phyloP scores from a whole-genome alignment of 495 filamentous ascomycete species.

The Elasticomyces elasticus region DNA sequence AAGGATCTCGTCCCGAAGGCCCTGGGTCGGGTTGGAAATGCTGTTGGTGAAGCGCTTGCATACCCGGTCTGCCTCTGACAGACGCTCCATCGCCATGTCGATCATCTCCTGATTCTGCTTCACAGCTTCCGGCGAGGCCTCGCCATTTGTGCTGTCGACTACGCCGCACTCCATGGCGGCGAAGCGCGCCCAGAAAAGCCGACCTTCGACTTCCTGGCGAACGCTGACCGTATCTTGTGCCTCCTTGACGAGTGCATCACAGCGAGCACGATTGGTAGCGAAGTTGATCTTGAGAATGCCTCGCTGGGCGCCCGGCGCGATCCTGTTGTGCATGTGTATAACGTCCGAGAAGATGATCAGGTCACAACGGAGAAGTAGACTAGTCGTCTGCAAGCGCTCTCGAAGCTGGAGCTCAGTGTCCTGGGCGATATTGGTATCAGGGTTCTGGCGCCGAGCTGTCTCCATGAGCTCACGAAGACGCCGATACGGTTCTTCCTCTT shows the following conservation, averaged over 20 bases:
- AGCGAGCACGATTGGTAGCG: constrained; percentile 13
- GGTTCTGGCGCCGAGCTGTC: constrained; percentile 35
- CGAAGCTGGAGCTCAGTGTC: constrained; percentile 42
- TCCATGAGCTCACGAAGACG: constrained; percentile 45
- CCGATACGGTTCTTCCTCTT: constrained; percentile 53
- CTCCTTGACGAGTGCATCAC: constrained; percentile 22
- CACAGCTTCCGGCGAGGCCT: neutral
- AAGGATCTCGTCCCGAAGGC: neutral
- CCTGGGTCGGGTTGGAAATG: neutral
- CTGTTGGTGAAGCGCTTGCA: constrained; percentile 15
- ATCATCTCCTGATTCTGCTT: constrained; percentile 10
- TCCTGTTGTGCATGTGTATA: constrained; percentile 28
- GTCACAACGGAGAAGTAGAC: constrained; percentile 46
- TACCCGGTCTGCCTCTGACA: constrained; percentile 25
- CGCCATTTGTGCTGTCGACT: neutral
- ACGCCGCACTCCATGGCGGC: constrained; percentile 30
- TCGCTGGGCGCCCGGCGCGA: constrained; percentile 3
- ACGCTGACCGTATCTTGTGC: constrained; percentile 21
- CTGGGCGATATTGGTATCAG: constrained; percentile 17
- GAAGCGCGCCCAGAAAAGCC: constrained; percentile 33
- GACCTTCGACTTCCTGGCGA: constrained; percentile 31
- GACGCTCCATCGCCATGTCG: constrained; percentile 12
- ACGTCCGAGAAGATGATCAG: constrained; percentile 48
- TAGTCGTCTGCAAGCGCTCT: constrained; percentile 39
- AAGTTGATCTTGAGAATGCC: constrained; percentile 20